Percentiles rank a stretch among this genome's conserved stretches.
These are phyloP conservation scores for Neurospora sp. DNA, from an alignment of 495 filamentous ascomycete species.

Conservation along the genomic window DNA sequence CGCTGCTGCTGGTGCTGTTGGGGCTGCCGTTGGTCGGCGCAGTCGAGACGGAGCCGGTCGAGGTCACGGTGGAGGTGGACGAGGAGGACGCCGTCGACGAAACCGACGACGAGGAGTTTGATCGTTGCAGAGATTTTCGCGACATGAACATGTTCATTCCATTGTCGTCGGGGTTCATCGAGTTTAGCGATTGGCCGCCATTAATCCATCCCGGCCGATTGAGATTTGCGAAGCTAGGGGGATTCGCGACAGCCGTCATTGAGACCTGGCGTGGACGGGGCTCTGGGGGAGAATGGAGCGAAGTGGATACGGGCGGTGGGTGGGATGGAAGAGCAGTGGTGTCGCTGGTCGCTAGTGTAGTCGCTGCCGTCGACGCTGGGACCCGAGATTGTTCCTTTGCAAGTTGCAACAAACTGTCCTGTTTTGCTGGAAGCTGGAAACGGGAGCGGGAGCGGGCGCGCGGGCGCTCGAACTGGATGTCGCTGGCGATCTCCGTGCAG, in stretches of 20 bases:
- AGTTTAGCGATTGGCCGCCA: constrained; percentile 64
- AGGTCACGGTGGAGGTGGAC: constrained; percentile 48
- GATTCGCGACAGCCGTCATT: constrained; percentile 97
- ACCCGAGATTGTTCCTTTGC: neutral
- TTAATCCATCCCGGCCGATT: constrained; percentile 60
- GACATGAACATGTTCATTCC: constrained; percentile 67
- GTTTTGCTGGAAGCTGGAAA: neutral
- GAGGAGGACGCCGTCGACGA: constrained; percentile 57
- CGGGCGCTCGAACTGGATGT: neutral
- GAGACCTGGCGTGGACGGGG: constrained; percentile 14
- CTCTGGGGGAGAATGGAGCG: constrained; percentile 11
- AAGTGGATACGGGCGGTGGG: constrained; percentile 29
- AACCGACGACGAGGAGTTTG: constrained; percentile 80
- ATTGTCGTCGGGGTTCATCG: constrained; percentile 79
- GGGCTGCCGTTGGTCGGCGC: constrained; percentile 14
- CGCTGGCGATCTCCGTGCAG: neutral
- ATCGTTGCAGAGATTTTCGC: constrained; percentile 73
- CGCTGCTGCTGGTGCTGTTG: constrained; percentile 23
- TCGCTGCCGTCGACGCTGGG: neutral
- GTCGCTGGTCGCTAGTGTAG: neutral
- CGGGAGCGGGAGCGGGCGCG: neutral
- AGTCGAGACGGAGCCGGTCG: constrained; percentile 11
- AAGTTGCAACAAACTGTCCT: neutral
- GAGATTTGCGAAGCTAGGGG: constrained; percentile 70
- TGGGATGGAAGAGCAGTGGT: neutral